Base-by-base conservation (phyloP, 495 filamentous ascomycete species). In the Aspergillus cristatus region DNA sequence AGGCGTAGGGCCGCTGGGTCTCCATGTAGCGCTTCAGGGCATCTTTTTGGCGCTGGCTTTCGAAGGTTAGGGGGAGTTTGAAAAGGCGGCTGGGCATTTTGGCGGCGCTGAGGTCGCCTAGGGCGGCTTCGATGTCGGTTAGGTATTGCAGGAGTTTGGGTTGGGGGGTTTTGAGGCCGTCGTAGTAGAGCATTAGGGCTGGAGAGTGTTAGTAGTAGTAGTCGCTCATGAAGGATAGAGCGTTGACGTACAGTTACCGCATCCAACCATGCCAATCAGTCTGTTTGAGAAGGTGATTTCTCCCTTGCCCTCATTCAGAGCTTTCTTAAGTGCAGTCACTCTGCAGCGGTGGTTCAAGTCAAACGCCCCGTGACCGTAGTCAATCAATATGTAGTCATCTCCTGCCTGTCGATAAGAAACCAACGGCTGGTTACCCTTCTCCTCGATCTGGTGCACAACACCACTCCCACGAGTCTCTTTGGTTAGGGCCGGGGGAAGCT, bases 1-100 rank as follows among this genome's bases (percentile, higher is more conserved):
- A 57, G 4, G 74, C 76, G 28, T 74, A 68, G 5, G 72, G 67
- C 1, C 76, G 65, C 35, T 75, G 74, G 1, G 69, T 75, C 28
- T 72, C 66, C 51, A 71, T 75, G 50, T 80, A 80, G 5, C 76
- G 65, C 16, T 65, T 40, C 2, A 71, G 64, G 0, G 70, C 68
- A 22, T 68, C 67, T 1, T 60, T 51, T 33, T 75, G 67, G 15
- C 58, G 63, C 34, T 65, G 55, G 47, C 60, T 62, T 36, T 73
- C 55, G 51, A 78, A 78, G 16, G 64, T 59, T 10, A 80, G 58
- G 2, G 76, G 76, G 0, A 80, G 65, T 15, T 58, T 57, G 51
- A 78, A 74, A 6, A 56, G 51, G 14, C 74, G 64, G 34, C 57
- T 67, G 31, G 70, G 72, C 14, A 78, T 54, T 40, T 68, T 74